Conservation (phyloP, 805 yeast genomes). For the Diddensiella transvaalensis region DNA sequence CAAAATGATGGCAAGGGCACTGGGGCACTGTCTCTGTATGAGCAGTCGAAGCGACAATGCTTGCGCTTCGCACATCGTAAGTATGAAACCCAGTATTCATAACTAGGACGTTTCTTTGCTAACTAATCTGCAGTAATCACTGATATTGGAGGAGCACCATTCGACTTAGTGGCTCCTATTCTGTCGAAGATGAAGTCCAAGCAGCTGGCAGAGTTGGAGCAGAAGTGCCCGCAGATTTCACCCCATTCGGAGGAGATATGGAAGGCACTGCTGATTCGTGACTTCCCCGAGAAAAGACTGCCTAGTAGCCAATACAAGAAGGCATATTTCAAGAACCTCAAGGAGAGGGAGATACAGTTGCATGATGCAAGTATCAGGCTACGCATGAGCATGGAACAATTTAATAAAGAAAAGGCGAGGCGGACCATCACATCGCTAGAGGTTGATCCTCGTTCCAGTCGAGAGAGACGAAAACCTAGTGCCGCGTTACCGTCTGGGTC, state of each 20-base stretch:
- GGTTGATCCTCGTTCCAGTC: slow-evolving; percentile 22
- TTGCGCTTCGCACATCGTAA: slow-evolving; percentile 23
- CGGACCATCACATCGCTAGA: slow-evolving; percentile 23
- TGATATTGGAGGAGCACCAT: slow-evolving; percentile 40
- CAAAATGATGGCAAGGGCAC: background rate
- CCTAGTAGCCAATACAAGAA: slow-evolving; percentile 28
- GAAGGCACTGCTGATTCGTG: slow-evolving; percentile 29
- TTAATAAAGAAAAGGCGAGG: slow-evolving; percentile 27
- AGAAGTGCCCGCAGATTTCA: slow-evolving; percentile 30
- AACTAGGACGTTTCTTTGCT: background rate
- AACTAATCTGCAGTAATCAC: slow-evolving; percentile 25
- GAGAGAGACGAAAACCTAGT: slow-evolving; percentile 13
- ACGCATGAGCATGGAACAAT: slow-evolving; percentile 28
- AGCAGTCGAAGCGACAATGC: slow-evolving; percentile 25
- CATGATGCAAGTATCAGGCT: slow-evolving; percentile 41
- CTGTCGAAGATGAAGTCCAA: slow-evolving; percentile 30
- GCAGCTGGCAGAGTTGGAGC: slow-evolving; percentile 35
- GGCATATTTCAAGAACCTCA: slow-evolving; percentile 28
- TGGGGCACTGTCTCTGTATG: slow-evolving; percentile 15
- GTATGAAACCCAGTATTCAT: slow-evolving; percentile 6
- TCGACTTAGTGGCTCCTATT: slow-evolving; percentile 36
- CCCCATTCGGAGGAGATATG: slow-evolving; percentile 33
- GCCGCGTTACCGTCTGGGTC: slow-evolving; percentile 19
- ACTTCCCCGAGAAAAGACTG: slow-evolving; percentile 33
- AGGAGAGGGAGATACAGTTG: slow-evolving; percentile 45